Base-by-base conservation (phyloP, 495 filamentous ascomycete genomes). In the Evansstolkia leycettana region DNA sequence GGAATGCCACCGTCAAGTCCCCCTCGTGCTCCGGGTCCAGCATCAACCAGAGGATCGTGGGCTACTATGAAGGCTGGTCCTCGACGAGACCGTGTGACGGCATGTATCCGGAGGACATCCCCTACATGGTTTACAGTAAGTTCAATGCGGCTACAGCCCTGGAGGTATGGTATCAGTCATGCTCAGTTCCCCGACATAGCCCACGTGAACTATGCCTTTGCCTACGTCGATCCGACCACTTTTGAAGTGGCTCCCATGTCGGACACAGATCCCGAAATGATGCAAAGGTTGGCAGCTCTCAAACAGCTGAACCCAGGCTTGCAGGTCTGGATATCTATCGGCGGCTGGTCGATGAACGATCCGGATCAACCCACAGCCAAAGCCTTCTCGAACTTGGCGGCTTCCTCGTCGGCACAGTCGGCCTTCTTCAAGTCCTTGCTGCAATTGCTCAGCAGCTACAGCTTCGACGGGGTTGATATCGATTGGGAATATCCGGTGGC, bases 401-500 rank as follows among this genome's bases (percentile, higher is more conserved):
- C 45, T 9, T 8, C 23, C 5, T 14, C 14, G 27, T 34, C 34
- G 19, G n/a, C 9, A 39, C 2, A 24, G 45, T n/a, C 25, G 39
- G 31, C 36, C 15, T 14, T 48, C 45, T 30, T 38, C 41, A 27
- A 32, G 41, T 20, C 43, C 6, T 17, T 38, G 12, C 25, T 43
- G 10, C 17, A 29, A n/a, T 43, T 48, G 16, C 28, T 48, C 29
- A 36, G 31, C 28, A 31, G 38, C 17, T 43, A 47, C 40, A 40
- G 44, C 16, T 70, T 74, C 36, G 64, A 75, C 37, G 73, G 48
- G 6, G 28, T 43, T 9, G 40, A 47, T 19, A 34, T 43, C 34
- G 40, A 47, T 36, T 47, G 43, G 39, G 59, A 68, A 31, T 75
- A 72, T 41, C 72, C 73, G 0, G 66, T 40, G 0, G 68, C 64